Base-by-base conservation (phyloP, 352 stramenopile species). In the Pythium insidiosum region DNA sequence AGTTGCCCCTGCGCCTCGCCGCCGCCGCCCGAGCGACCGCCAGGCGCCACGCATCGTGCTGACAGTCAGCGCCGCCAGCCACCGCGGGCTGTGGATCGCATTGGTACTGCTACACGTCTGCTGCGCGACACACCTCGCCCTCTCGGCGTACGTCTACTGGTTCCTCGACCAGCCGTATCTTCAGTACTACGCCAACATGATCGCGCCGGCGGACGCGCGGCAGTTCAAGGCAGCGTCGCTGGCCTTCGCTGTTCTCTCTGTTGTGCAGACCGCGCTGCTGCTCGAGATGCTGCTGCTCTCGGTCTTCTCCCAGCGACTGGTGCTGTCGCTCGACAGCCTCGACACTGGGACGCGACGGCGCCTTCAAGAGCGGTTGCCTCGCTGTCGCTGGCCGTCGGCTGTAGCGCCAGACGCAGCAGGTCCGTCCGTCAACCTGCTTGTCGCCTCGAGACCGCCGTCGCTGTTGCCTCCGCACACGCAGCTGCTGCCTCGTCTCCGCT, bases 121-220 rank as follows among this genome's bases (percentile, higher is more conserved):
- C 30, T 65, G 55, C 11, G 55, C 43, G 4, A 35, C 47, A 13
- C 44, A 55, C 24, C 45, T 68, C 16, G 36, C 50, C 22, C 20
- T 36, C 5, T 40, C 50, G 15, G 40, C 46, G 24, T 20, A 46
- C 1, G 28, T 68, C n/a, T 64, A 64, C 44, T 33, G 48, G 31
- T 68, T 53, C 40, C 56, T 64, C 19, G 41, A 51, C 10, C 24
- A 55, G 1, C 58, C 58, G n/a, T 52, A 46, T 36, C 45, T 64
- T 45, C 30, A 41, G 21, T 64, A 64, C 40, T 68, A 44, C 12
- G 50, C 48, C 41, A 58, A 68, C 20, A 43, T 64, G 2, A 36
- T 68, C 5, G 47, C 52, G 11, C 58, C 58, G 18, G 28, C 33
- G 9, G 44, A 56, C 21, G 26, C 31, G 23, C n/a, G 48, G 20